Evolutionary conservation across 805 yeast genomes (phyloP), one percentile per base, ranked within the genome.

Genomic region (Pichia deserticola): DNA sequence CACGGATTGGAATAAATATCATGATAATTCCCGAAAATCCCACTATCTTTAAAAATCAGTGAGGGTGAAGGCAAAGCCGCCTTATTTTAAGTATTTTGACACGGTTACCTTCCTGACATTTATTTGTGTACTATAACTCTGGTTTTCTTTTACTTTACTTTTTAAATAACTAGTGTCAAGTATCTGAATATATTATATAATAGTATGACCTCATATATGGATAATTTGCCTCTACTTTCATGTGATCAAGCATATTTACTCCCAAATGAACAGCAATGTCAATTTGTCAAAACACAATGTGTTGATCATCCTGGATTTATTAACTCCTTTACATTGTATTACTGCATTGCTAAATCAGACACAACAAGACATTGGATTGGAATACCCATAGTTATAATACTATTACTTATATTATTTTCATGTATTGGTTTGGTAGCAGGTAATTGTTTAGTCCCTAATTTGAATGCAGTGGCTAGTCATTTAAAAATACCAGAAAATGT

Each of bases 351-450:
- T 1, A 38, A 51, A 10, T 48, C 56, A 1, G 42, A 46, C 4
- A 12, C 40, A 0, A 44, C 52, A 5, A 46, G 62, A 42, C 47
- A 48, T 7, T 41, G 58, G 44, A 29, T 64, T 1, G 42, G 57
- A 3, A 42, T 66, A 2, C 67, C 69, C 1, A 4, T 57, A 3
- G 39, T 60, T 0, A 20, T 49, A 0, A 6, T 54, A 1, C 44
- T 63, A 9, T 47, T 66, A 36, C 36, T 73, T 1, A 59, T 75
- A 3, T 63, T 84, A 39, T 87, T 90, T 56, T 66, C 79, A 12
- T 70, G 82, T 0, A 72, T 93, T 47, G 97, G 96, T 0, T 60
- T 86, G 5, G 81, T 93, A 1, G 95, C 97, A 0, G 82, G 92
- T 11, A 90, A 88, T 57, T 88, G 76, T 60, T 66, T 92, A 42